Percentiles rank a stretch among this genome's conserved stretches.
These are phyloP conservation scores for Hanseniaspora opuntiae DNA, from an alignment of 805 yeast species.

Conservation along the genomic window DNA sequence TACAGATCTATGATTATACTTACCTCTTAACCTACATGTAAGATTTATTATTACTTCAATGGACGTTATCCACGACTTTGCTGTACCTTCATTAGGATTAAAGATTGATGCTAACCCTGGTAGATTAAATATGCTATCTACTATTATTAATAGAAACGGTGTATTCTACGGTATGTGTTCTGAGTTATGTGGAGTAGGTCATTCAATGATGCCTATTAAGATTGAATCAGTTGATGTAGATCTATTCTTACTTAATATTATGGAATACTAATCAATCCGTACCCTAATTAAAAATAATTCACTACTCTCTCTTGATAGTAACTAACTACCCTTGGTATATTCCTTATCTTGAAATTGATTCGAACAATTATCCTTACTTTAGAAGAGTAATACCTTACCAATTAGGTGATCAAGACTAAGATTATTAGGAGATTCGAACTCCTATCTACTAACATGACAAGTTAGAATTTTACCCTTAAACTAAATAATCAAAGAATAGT, in stretches of 20 bases:
- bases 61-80: slow-evolving; percentile 20
- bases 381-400: neutral
- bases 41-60: slow-evolving; percentile 18
- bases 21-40: slow-evolving; percentile 19
- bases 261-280: neutral
- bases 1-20: slow-evolving; percentile 17
- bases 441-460: neutral
- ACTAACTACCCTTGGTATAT: neutral
- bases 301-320: neutral
- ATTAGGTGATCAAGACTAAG: neutral
- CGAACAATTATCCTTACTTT: neutral
- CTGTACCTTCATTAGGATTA: slow-evolving; percentile 20
- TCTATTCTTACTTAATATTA: neutral
- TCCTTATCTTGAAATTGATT: neutral
- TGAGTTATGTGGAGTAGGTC: slow-evolving; percentile 21
- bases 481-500: neutral
- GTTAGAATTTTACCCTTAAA: slow-evolving; percentile 1
- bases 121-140: slow-evolving; percentile 19
- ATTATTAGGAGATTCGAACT: neutral
- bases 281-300: neutral
- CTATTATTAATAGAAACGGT: slow-evolving; percentile 19
- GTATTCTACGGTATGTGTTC: slow-evolving; percentile 21
- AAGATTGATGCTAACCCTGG: slow-evolving; percentile 22
- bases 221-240: slow-evolving; percentile 17
- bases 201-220: slow-evolving; percentile 20